Evolutionary conservation across 306 rosid genomes (phyloP).

Genomic region (Prinsepia uniflora): DNA sequence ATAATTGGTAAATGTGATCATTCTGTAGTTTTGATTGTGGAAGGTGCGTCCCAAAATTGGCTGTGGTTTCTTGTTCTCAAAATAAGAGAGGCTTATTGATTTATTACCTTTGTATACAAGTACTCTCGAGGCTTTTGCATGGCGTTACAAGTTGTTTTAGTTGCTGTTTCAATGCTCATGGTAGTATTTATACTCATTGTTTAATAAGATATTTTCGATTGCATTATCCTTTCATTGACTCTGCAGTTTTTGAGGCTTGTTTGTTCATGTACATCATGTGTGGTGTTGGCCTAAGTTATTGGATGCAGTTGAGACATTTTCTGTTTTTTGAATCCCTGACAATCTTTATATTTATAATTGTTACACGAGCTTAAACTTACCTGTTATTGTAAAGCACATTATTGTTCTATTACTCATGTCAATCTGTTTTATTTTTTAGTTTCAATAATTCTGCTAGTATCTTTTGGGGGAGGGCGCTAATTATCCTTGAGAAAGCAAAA

Average conservation of each 20-base stretch:
- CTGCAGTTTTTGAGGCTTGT: not conserved
- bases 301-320: not conserved
- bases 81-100: not conserved
- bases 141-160: not conserved
- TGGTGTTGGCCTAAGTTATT: not conserved
- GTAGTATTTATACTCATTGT: not conserved
- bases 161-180: not conserved
- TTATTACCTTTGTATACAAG: not conserved
- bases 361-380: not conserved
- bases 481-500: constrained; percentile 26
- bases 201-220: not conserved
- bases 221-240: not conserved
- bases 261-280: not conserved
- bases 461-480: constrained; percentile 14
- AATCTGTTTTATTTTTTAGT: constrained; percentile 8
- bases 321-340: not conserved
- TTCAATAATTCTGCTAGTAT: not conserved
- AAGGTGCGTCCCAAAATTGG: not conserved
- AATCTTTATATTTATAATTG: not conserved
- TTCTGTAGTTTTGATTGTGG: not conserved
- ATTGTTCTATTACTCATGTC: not conserved
- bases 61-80: not conserved
- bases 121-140: not conserved
- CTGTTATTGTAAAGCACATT: not conserved
- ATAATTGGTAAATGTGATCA: not conserved